Evolutionary conservation across 306 rosid species (phyloP), one percentile per base, ranked within the genome.

Genomic region (Dalbergia cochinchinensis): DNA sequence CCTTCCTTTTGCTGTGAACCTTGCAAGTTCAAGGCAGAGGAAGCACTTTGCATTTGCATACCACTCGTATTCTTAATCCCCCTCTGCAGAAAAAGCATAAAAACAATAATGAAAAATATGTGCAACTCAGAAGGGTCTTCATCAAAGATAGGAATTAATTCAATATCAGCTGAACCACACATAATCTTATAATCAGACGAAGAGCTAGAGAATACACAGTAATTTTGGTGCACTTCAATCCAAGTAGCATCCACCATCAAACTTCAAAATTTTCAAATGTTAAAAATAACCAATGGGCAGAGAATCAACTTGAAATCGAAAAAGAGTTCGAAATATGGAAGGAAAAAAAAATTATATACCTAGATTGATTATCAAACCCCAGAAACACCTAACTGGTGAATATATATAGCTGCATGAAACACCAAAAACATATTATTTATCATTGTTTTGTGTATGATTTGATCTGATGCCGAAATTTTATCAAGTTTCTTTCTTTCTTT

Each of bases 61-160:
- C 82, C 91, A 76, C 91, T 89, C 95, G 89, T 84, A n/a, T 31
- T 65, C 67, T 69, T 3, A 5, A 74, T 26, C 63, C 44, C 31
- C 22, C 44, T 37, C 65, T 60, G 45, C n/a, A 41, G 45, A 59
- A 41, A 1, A 22, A 18, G 33, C 31, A 31, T 14, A 5, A 34
- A 31, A 42, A 57, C 31, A 14, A 16, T 10, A 9, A 73, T 68
- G 62, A 47, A 34, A 77, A 63, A 10, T 26, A 26, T 26, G 31
- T 26, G 31, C 31, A 26, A 26, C 31, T 47, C 12, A 47, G 31
- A 26, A 26, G 31, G 31, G 31, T 26, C 31, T 13, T 11, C n/a
- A 42, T 62, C 51, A 11, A 75, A 45, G 7, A 26, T 6, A 7
- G 20, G 19, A 15, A 33, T 68, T 6, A 18, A 18, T 8, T 22